These are phyloP conservation scores for Hericium alpestre DNA, from an alignment of 768 basidiomycete genomes.

Conservation along the genomic window DNA sequence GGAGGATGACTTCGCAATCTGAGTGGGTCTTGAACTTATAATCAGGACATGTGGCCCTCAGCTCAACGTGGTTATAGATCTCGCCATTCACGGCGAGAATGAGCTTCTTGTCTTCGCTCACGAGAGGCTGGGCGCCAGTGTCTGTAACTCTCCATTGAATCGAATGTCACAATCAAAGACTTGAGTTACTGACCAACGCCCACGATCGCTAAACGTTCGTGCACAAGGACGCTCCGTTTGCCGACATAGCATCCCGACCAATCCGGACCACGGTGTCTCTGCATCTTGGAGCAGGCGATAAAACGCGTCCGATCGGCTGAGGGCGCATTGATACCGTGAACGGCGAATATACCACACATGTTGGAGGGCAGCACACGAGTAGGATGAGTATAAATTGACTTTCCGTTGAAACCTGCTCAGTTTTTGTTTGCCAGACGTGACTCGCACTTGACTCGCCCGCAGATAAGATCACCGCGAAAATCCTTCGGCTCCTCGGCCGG, in stretches of 20 bases:
- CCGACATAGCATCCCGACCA: conserved; percentile 96
- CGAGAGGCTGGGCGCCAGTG: conserved; percentile 90
- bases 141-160: conserved; percentile 38
- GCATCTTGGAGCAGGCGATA: conserved; percentile 79
- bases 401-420: background rate
- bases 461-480: too few relatives aligned
- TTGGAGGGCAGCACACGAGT: conserved; percentile 2
- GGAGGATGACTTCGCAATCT: conserved; percentile 95
- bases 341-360: conserved; percentile 92
- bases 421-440: conserved; percentile 2
- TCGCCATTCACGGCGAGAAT: conserved; percentile 95
- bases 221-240: conserved; percentile 72
- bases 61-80: conserved; percentile 91
- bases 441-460: conserved; percentile 7
- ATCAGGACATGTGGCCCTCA: conserved; percentile 52
- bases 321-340: conserved; percentile 71
- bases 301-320: conserved; percentile 56
- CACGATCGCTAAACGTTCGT: conserved; percentile 95
- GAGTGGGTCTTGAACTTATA: conserved; percentile 93
- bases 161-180: background rate
- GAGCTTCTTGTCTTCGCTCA: conserved; percentile 74
- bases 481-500: too few relatives aligned
- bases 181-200: conserved; percentile 69
- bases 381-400: background rate
- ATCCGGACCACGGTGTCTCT: conserved; percentile 92